Conservation (phyloP, 2,329 filamentous ascomycete species). For the Hymenoscyphus fraxineus region DNA sequence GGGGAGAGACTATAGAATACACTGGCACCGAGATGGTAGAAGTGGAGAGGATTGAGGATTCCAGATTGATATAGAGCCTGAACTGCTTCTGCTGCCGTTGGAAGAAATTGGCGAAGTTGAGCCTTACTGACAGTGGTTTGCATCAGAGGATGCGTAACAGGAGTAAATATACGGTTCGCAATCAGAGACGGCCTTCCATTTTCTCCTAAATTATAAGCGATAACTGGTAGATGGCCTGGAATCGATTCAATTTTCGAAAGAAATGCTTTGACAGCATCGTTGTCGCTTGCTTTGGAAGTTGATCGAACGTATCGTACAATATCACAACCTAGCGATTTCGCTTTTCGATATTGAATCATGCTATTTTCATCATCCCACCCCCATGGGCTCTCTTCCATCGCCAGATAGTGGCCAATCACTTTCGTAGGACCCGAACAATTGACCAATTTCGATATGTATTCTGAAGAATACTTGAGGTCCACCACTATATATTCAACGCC, state of each 20-base stretch:
- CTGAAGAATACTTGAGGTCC: constrained; percentile 53
- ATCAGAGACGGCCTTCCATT: constrained; percentile 52
- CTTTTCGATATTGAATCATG: constrained; percentile 47
- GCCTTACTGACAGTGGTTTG: constrained; percentile 47
- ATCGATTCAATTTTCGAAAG: constrained; percentile 28
- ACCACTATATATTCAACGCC: constrained; percentile 63
- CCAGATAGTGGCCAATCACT: constrained; percentile 49
- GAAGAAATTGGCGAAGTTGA: constrained; percentile 31
- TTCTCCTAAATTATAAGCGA: constrained; percentile 54
- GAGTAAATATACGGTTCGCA: constrained; percentile 54
- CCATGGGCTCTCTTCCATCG: constrained; percentile 32
- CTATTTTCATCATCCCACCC: constrained; percentile 49
- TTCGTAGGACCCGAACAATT: constrained; percentile 47
- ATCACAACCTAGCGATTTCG: constrained; percentile 49
- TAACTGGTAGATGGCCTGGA: constrained; percentile 36
- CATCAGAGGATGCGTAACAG: constrained; percentile 53
- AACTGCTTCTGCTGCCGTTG: constrained; percentile 60
- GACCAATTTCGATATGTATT: constrained; percentile 43
- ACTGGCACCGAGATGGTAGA: constrained; percentile 71
- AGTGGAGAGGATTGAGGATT: constrained; percentile 64
- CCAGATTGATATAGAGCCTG: constrained; percentile 63
- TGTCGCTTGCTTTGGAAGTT: constrained; percentile 48
- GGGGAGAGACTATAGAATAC: constrained; percentile 71
- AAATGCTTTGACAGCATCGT: constrained; percentile 37
- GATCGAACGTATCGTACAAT: constrained; percentile 53